Evolutionary conservation across 441 rosid genomes (phyloP), one percentile per base, ranked within the genome.

Genomic region (Mallotus japonicus): DNA sequence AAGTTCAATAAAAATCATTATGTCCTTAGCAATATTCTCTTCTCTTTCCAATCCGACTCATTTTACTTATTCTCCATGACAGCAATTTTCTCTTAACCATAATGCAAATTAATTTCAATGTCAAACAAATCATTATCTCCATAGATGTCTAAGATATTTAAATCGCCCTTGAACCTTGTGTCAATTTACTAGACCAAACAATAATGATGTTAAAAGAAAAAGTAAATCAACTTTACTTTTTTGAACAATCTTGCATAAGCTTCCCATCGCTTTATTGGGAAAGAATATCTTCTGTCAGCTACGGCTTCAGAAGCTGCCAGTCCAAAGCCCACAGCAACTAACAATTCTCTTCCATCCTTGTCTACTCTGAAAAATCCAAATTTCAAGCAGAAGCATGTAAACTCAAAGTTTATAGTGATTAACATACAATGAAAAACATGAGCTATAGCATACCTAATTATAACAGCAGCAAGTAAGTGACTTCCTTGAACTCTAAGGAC

Each of bases 321-420:
- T 71, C 82, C 90, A 85, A 87, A 90, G 82, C 90, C 86, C 82
- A 88, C 95, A 79, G 92, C 95, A 70, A 90, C 91, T 70, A 90
- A 89, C 81, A 90, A 78, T 79, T 90, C 93, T 73, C 81, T 80
- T 60, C 90, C 91, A 68, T 83, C 91, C 65, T 88, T 85, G 44
- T 88, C 88, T 46, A 90, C 83, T 71, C 95, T 90, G 86, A 75
- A 80, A 75, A 80, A 75, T 68, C 70, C 68, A 73, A 78, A n/a
- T 75, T 62, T 54, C 54, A 72, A n/a, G 49, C 10, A 68, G 67
- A 78, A 44, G 37, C 62, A 44, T 51, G 62, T 6, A 12, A 66
- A 32, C n/a, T 61, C 65, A 68, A 70, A 53, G 50, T 42, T 69
- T 19, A 49, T 22, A 42, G 65, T 14, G 15, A 58, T 57, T 58